Conservation (phyloP, 2,329 filamentous ascomycete species). For the Aspergillus nomiae region DNA sequence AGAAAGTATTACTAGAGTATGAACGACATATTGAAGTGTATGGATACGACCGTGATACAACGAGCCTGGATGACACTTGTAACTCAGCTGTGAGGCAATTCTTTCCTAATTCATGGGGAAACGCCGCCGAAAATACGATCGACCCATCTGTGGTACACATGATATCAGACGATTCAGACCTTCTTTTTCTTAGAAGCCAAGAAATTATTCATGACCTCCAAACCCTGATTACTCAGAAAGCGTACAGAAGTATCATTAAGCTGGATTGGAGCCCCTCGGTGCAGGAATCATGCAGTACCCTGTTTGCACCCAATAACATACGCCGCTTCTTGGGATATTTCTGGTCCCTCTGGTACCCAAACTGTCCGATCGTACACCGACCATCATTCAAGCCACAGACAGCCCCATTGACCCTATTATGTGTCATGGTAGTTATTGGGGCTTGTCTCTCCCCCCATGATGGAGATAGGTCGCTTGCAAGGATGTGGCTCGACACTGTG, state of each 20-base stretch:
- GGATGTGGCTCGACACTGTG: conserved; percentile 22
- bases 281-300: conserved; percentile 13
- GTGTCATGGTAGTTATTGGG: conserved; percentile 31
- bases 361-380: conserved; percentile 32
- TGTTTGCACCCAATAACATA: conserved; percentile 26
- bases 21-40: neutral
- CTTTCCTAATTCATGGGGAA: neutral
- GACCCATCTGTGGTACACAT: conserved; percentile 11
- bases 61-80: neutral
- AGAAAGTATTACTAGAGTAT: conserved; percentile 16
- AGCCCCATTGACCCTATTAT: conserved; percentile 21
- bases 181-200: conserved; percentile 5
- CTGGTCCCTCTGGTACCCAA: conserved; percentile 33
- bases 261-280: conserved; percentile 16
- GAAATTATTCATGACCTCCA: conserved; percentile 17
- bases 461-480: conserved; percentile 17
- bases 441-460: conserved; percentile 27
- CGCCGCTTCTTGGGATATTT: conserved; percentile 28
- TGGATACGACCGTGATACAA: neutral
- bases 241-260: conserved; percentile 14
- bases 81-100: no score
- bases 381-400: conserved; percentile 24
- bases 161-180: neutral
- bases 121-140: neutral
- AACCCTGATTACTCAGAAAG: conserved; percentile 10